Percentiles rank a stretch among this genome's conserved stretches.
These are phyloP conservation scores for Fusarium piperis DNA, from an alignment of 2,329 filamentous ascomycete genomes.

Conservation along the genomic window DNA sequence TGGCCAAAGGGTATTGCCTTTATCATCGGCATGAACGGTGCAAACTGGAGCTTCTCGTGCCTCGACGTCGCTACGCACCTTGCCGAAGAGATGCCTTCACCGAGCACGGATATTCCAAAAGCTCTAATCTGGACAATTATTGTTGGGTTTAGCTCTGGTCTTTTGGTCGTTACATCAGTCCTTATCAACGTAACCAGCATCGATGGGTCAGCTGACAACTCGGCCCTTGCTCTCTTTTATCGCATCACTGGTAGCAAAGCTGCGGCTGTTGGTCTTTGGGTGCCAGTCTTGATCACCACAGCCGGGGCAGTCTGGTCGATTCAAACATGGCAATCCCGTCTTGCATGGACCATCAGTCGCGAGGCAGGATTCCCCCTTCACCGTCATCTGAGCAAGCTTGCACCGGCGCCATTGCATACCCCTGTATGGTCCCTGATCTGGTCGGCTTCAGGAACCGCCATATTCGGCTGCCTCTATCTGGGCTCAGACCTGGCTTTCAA, in stretches of 20 bases:
- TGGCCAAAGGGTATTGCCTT: constrained; percentile 44
- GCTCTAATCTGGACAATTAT: constrained; percentile 39
- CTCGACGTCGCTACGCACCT: constrained; percentile 43
- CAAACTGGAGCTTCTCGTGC: constrained; percentile 45
- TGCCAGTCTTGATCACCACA: constrained; percentile 35
- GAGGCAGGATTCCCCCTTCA: constrained; percentile 40
- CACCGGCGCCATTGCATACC: constrained; percentile 35
- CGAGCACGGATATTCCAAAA: constrained; percentile 37
- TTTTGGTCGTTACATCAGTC: constrained; percentile 31
- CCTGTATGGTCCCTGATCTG: constrained; percentile 39
- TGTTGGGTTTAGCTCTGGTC: constrained; percentile 34
- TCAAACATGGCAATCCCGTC: constrained; percentile 44
- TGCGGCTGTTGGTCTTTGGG: constrained; percentile 37
- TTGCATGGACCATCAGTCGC: constrained; percentile 43
- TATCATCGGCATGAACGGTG: constrained; percentile 43
- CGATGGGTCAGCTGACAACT: constrained; percentile 31
- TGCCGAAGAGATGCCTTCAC: constrained; percentile 44
- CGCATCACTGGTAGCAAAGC: constrained; percentile 36
- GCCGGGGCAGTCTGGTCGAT: constrained; percentile 41
- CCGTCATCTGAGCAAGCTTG: constrained; percentile 34
- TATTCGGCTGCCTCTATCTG: constrained; percentile 1
- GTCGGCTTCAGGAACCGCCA: constrained; percentile 34
- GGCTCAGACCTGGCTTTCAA: constrained; percentile 1
- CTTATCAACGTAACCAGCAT: constrained; percentile 33
- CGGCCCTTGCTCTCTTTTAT: constrained; percentile 35